Evolutionary conservation across 306 rosid genomes (phyloP), one percentile per base, ranked within the genome.

Genomic region (Alnus glutinosa): DNA sequence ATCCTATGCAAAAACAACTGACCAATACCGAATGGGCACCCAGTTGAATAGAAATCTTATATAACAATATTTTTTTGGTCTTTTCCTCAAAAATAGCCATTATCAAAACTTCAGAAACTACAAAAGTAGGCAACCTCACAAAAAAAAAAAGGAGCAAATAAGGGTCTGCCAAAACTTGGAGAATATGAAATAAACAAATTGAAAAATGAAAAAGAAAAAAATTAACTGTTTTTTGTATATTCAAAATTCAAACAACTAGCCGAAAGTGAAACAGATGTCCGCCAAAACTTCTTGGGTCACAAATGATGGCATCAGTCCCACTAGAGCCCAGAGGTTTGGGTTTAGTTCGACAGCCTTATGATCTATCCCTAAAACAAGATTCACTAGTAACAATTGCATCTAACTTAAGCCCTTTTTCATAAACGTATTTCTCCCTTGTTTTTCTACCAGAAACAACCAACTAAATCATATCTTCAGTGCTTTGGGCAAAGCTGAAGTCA

Each of bases 401-500:
- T 16, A 62, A 62, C 39, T 64, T 36, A 11, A 28, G 11, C 46
- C 70, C 4, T 64, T 63, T 36, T 7, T 64, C 23, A 34, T 36
- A 13, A 37, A 8, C 28, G 3, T 23, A 49, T 32, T 23, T 36
- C 19, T 36, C 34, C 36, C 10, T 64, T 16, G 9, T 5, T 36
- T n/a, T 36, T 64, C 47, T 37, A 64, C 12, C 13, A 64, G 70
- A 64, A 64, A 64, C 70, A 64, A 36, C 70, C 70, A 64, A 64
- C 47, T 36, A 64, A 13, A 64, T 15, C 70, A 64, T 64, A 34
- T 64, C 36, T 64, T 36, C 70, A 64, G 46, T 5, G 36, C 44
- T 36, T 36, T 64, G n/a, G 16, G 19, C 9, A 36, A 36, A 64
- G 46, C 70, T 64, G n/a, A 64, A 14, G 48, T 36, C 30, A 55